Conservation (phyloP, 176 grass and related monocot genomes). For the Carex scoparia region DNA sequence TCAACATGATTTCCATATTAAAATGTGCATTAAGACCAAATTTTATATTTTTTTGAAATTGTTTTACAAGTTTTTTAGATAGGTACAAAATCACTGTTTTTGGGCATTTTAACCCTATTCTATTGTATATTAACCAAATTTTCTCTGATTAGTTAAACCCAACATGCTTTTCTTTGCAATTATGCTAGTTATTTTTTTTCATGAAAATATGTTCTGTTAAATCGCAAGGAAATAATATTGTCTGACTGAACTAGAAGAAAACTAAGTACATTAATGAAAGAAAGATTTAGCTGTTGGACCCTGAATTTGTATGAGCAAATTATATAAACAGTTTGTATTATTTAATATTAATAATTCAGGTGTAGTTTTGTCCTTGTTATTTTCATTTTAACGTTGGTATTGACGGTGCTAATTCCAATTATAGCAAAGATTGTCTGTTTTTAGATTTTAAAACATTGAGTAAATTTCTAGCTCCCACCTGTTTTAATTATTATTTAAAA, state of each 20-base stretch:
- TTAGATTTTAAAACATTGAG: background rate
- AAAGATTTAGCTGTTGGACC: background rate
- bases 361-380: background rate
- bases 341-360: background rate
- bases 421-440: background rate
- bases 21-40: too few species aligned
- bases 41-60: too few species aligned
- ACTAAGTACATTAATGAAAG: background rate
- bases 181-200: background rate
- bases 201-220: background rate
- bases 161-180: background rate
- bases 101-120: too few species aligned
- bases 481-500: background rate
- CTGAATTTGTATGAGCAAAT: background rate
- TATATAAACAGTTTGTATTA: background rate
- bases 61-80: too few species aligned
- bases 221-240: background rate
- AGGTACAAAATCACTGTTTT: too few species aligned
- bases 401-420: background rate
- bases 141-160: background rate
- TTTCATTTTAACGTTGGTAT: background rate
- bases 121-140: background rate
- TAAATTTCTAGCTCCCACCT: background rate
- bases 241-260: background rate
- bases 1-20: too few species aligned